phyloP scores from a whole-genome alignment of 2,329 filamentous ascomycete species.

The Dactylellina parvicollis region DNA sequence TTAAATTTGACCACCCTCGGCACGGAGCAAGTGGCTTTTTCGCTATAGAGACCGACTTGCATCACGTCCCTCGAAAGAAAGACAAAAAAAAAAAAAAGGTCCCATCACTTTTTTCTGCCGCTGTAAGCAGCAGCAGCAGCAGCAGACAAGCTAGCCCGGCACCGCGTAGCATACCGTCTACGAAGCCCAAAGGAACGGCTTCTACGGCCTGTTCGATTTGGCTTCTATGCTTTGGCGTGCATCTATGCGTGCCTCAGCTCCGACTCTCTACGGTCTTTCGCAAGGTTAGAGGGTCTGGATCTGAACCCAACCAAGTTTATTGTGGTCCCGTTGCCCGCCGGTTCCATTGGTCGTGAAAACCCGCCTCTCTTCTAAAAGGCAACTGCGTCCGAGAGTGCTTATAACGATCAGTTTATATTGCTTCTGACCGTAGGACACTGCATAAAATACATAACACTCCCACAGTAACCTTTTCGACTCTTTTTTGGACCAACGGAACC shows the following conservation, averaged over 20 bases:
- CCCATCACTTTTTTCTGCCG: no score
- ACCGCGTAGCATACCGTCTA: constrained; percentile 13
- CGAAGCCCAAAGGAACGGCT: constrained; percentile 14
- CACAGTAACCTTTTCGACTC: constrained; percentile 17
- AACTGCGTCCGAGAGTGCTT: constrained; percentile 36
- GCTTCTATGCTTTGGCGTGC: constrained; percentile 25
- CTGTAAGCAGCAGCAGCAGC: no score
- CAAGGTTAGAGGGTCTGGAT: constrained; percentile 34
- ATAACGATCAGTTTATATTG: constrained; percentile 30
- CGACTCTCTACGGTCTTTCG: constrained; percentile 29
- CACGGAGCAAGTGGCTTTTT: constrained; percentile 13
- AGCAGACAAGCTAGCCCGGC: constrained; percentile 21
- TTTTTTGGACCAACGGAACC: constrained; percentile 28
- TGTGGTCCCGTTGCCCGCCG: constrained; percentile 45
- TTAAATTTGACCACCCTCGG: constrained; percentile 17
- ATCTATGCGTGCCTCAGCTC: constrained; percentile 36
- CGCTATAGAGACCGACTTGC: not conserved
- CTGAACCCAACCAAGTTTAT: constrained; percentile 23
- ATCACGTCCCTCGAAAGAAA: not conserved
- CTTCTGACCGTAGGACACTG: constrained; percentile 29
- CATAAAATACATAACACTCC: constrained; percentile 37
- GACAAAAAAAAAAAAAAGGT: not conserved
- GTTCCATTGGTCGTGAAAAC: constrained; percentile 18
- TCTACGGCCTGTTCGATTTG: constrained; percentile 39
- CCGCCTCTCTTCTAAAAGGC: constrained; percentile 36